Base-by-base conservation (phyloP, 2,329 filamentous ascomycete species). In the Cladosporium oxysporum region DNA sequence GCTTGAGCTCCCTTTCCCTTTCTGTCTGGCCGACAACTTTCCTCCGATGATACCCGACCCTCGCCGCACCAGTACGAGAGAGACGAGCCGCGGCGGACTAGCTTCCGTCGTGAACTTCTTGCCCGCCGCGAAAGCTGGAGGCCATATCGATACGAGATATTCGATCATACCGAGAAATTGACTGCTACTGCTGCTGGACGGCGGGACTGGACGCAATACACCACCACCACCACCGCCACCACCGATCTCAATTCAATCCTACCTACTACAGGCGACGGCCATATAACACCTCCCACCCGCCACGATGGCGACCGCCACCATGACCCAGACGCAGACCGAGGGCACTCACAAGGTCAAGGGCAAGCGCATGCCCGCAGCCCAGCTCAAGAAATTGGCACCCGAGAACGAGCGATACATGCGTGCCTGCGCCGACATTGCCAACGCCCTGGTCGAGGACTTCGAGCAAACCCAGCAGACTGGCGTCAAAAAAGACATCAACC, bases 341-440 rank as follows among this genome's bases (percentile, higher is more conserved):
- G 35, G 33, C 57, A 76, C 76, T 70, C 84, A 84, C 68, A 76
- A 85, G 33, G 84, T 88, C 72, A 95, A 92, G 79, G 90, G 87
- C 73, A 64, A 58, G 59, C 69, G 71, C 23, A 70, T 76, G 23
- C 66, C 66, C 11, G 71, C 72, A 8, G 68, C 71, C 31, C 69
- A 74, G 65, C 65, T 72, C 49, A 82, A 86, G 71, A 92, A 93
- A 72, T 85, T 97, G 14, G 87, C 92, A 2, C 92, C 95, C 29
- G 95, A 99, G 80, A 97, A 93, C 79, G 95, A 99, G 81, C 89
- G 95, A 62, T 97, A 91, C 78, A 87, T 98, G 79, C 88, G 93
- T 78, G 95, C 93, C 73, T 99, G 96, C 79, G 93, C 94, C 69
- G 96, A 99, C 73, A 93, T 99, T 74, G 94, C 93, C 62, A 96